Evolutionary conservation across 139 green algal genomes (phyloP), one percentile per base, ranked within the genome.

Genomic region (Marvania coccoides): DNA sequence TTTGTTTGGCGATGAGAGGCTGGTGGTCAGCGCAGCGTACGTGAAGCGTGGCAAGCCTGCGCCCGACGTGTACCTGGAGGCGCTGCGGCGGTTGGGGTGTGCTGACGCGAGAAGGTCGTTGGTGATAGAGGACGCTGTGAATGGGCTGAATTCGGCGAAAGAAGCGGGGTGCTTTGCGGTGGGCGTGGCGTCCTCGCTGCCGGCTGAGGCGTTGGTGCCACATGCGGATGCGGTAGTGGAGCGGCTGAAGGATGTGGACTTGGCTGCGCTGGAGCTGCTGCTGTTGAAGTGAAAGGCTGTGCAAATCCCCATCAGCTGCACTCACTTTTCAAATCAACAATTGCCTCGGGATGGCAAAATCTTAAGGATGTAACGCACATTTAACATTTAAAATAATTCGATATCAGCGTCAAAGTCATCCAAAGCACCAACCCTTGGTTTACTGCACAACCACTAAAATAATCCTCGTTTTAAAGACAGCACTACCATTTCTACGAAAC

Each of bases 51-150:
- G 86, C 33, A 92, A 92, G 67, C 86, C 86, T 0, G 80, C 79
- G 1, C 87, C 87, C 1, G 87, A 94, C 48, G 81, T 94, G 13
- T 94, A 91, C 69, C 19, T 88, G 9, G 84, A 88, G 53, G 77
- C 76, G 2, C 66, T 94, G 65, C 45, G 59, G 29, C 67, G 75
- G 5, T 13, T 87, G 65, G 77, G 76, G 38, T 89, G 80, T 75
- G 46, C 39, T 28, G 70, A 86, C 35, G 35, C 65, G 12, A 30
- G 29, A 8, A 35, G 55, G 1, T 78, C 70, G 6, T 28, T 91
- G 7, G 73, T 92, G n/a, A 67, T 92, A 3, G 85, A 92, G 66
- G 83, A 88, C 53, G 79, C 87, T 7, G 77, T 90, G 5, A 80
- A 91, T 33, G 87, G 87, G 1, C 62, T 91, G n/a, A 74, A 76